Conservation (phyloP, 2,329 filamentous ascomycete species). For the Amauroascus verrucosus region DNA sequence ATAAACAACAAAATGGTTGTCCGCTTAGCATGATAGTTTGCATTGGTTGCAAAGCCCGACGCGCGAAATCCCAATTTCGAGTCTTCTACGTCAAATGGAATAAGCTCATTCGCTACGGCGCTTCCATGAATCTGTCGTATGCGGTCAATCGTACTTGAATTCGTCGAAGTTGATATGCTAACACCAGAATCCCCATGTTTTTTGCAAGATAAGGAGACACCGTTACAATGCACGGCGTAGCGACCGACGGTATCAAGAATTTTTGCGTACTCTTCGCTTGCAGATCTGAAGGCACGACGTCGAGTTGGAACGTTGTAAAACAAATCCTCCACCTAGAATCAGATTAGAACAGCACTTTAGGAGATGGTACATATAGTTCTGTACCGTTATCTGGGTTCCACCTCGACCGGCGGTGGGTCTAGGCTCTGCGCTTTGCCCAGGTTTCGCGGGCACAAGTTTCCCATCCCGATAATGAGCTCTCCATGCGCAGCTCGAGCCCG, state of each 20-base stretch:
- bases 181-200: slow-evolving; percentile 83
- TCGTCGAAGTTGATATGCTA: slow-evolving; percentile 67
- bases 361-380: slow-evolving; percentile 12
- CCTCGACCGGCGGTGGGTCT: slow-evolving; percentile 77
- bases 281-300: slow-evolving; percentile 76
- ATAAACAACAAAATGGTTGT: slow-evolving; percentile 86
- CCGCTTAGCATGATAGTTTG: slow-evolving; percentile 88
- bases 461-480: slow-evolving; percentile 79
- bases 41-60: slow-evolving; percentile 73
- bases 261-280: slow-evolving; percentile 93
- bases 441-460: slow-evolving; percentile 69
- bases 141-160: slow-evolving; percentile 63
- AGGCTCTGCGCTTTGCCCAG: slow-evolving; percentile 75
- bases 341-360: background rate
- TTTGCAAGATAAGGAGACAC: slow-evolving; percentile 93
- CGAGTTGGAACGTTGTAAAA: slow-evolving; percentile 94
- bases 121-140: slow-evolving; percentile 85
- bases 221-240: slow-evolving; percentile 82
- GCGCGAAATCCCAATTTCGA: slow-evolving; percentile 75
- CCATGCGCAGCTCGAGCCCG: slow-evolving; percentile 79
- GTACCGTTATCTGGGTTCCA: slow-evolving; percentile 82
- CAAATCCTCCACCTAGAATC: slow-evolving; percentile 65
- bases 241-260: slow-evolving; percentile 90
- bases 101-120: slow-evolving; percentile 74
- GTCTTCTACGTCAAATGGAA: slow-evolving; percentile 63